A percentile compares a stretch with the other conserved stretches of the same genome.
Conservation (phyloP, 495 filamentous ascomycete species). For the Neurospora sp. region DNA sequence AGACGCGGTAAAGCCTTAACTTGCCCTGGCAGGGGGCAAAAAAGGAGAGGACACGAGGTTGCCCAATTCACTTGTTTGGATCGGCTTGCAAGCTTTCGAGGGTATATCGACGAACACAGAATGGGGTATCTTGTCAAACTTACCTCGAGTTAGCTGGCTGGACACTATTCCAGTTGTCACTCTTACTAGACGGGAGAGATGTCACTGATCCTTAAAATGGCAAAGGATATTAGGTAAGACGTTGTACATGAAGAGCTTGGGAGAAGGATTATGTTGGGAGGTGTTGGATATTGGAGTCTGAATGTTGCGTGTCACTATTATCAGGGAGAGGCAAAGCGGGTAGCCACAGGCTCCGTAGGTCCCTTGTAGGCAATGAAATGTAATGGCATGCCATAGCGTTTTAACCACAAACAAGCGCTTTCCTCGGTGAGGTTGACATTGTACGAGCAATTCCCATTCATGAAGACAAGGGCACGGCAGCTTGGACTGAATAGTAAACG, state of each 20-base stretch:
- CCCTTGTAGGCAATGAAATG: background rate
- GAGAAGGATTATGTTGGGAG: background rate
- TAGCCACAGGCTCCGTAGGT: background rate
- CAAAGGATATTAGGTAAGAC: background rate
- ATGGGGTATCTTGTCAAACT: background rate
- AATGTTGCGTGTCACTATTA: background rate
- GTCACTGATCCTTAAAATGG: background rate
- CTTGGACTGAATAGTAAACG: background rate
- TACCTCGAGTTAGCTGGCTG: background rate
- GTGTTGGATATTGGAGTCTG: background rate
- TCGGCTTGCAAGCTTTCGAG: background rate
- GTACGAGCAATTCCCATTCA: background rate
- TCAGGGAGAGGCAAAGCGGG: background rate
- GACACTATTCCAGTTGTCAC: background rate
- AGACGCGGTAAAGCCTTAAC: background rate
- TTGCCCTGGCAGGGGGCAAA: background rate
- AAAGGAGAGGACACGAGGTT: background rate
- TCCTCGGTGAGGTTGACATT: background rate
- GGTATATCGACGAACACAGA: background rate
- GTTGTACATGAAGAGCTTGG: background rate
- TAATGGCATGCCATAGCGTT: background rate
- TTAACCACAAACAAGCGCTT: background rate
- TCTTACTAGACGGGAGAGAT: background rate
- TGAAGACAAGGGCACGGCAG: background rate
- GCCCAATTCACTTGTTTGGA: background rate